Base-by-base conservation (phyloP, 306 rosid species). In the Prunus mume region DNA sequence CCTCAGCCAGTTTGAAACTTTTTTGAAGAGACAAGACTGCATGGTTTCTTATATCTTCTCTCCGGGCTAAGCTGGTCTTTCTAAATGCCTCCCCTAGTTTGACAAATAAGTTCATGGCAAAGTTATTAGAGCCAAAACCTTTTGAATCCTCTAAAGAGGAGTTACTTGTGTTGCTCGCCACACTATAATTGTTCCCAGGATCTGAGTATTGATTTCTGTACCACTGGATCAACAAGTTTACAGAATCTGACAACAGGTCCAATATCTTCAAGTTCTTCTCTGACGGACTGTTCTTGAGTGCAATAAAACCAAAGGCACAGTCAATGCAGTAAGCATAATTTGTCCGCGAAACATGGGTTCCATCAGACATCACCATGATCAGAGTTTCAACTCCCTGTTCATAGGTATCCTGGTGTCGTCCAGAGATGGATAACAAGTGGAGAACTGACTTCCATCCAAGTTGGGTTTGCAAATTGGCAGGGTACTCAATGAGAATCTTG, bases 41-140 rank as follows among this genome's bases (percentile, higher is more conserved):
- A 60, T 87, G 88, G 79, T 95, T 92, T 80, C 99, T 80, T 65
- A 95, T 86, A 85, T 95, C 97, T 83, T 95, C 99, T 19, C 93
- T 85, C 68, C 97, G 78, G 3, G 93, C 87, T 50, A 95, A 83
- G 85, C 97, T 90, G 51, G 87, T 88, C 76, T 90, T 92, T 68
- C 88, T 81, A 19, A 95, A 85, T 25, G 87, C 89, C 71, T 92
- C 99, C 28, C 97, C 99, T 15, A 95, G 88, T 78, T 90, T 95
- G 77, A 89, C 83, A 77, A 95, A 89, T 11, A 89, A 77, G 47
- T 81, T 90, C 87, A 87, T 82, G 83, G 58, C 80, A 57, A 82
- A 82, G 82, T 88, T 89, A 55, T 82, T 52, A 19, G 90, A 80
- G 28, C 84, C 78, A 4, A 74, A 69, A 70, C 83, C 86, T 73